These are phyloP conservation scores for Aspergillus wentii DNA, from an alignment of 495 filamentous ascomycete genomes.

Conservation along the genomic window DNA sequence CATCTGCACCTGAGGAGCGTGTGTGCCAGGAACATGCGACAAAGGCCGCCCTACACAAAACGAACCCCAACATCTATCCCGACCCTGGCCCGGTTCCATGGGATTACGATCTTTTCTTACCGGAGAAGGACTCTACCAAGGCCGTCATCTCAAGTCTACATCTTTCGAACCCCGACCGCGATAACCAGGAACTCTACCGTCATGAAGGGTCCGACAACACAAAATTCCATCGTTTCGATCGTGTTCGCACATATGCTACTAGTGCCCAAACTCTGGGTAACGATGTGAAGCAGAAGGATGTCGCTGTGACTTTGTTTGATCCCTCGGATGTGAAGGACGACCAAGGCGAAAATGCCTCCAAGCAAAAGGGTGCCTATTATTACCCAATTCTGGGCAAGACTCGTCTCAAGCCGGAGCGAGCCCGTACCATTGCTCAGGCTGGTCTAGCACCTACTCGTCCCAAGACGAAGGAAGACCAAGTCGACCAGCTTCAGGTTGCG, in stretches of 20 bases:
- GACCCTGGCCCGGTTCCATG: slow-evolving; percentile 55
- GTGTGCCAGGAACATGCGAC: slow-evolving; percentile 42
- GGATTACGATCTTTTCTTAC: slow-evolving; percentile 80
- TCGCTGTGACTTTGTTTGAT: slow-evolving; percentile 60
- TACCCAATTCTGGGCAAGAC: slow-evolving; percentile 78
- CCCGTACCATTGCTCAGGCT: slow-evolving; percentile 44
- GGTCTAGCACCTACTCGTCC: slow-evolving; percentile 34
- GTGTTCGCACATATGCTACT: slow-evolving; percentile 80
- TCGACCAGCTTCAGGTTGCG: slow-evolving; percentile 52
- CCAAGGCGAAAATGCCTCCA: slow-evolving; percentile 6
- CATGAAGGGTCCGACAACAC: slow-evolving; percentile 36
- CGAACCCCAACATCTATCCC: slow-evolving; percentile 56
- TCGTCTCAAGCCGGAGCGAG: slow-evolving; percentile 53
- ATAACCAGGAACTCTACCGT: slow-evolving; percentile 64
- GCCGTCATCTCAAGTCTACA: slow-evolving; percentile 72
- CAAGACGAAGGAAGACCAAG: slow-evolving; percentile 36
- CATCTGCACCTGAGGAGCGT: slow-evolving; percentile 47
- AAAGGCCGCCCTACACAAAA: slow-evolving; percentile 55
- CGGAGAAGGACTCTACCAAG: slow-evolving; percentile 51
- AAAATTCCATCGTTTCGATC: slow-evolving; percentile 66
- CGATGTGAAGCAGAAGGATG: slow-evolving; percentile 48
- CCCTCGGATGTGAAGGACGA: slow-evolving; percentile 38
- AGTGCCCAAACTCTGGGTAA: slow-evolving; percentile 57
- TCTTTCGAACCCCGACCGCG: slow-evolving; percentile 60
- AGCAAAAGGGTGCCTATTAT: slow-evolving; percentile 77